phyloP scores from a whole-genome alignment of 2,329 filamentous ascomycete genomes.

The Cladosporium sp. region DNA sequence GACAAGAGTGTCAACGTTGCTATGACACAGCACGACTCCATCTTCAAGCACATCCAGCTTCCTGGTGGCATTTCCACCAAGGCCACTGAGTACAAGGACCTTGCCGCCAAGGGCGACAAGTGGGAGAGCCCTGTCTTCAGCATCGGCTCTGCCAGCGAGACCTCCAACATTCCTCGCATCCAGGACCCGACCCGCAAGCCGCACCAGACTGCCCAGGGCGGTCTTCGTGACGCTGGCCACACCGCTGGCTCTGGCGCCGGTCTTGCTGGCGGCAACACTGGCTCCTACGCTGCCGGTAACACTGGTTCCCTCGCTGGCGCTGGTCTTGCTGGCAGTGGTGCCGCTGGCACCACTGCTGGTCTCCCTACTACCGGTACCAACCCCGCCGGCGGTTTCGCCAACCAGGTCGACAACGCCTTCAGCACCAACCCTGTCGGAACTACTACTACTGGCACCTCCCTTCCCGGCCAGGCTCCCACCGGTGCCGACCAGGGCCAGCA shows the following conservation, averaged over 20 bases:
- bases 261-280: conserved; percentile 19
- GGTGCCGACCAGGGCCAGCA: conserved; percentile 27
- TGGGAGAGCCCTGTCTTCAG: conserved; percentile 96
- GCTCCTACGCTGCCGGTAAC: conserved; percentile 21
- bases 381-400: conserved; percentile 38
- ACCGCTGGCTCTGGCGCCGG: conserved; percentile 10
- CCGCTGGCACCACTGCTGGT: background rate
- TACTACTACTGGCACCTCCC: conserved; percentile 15
- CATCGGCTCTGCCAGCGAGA: conserved; percentile 75
- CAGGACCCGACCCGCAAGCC: conserved; percentile 59
- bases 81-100: conserved; percentile 88
- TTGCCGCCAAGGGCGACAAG: conserved; percentile 82
- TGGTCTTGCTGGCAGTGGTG: conserved; percentile 21
- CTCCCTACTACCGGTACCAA: conserved; percentile 25
- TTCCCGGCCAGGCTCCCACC: conserved; percentile 24
- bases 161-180: conserved; percentile 65
- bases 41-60: conserved; percentile 85
- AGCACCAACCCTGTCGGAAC: background rate
- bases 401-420: conserved; percentile 49
- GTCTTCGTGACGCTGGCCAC: conserved; percentile 20
- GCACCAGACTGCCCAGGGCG: conserved; percentile 45
- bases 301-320: conserved; percentile 16
- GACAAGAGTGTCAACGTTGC: conserved; percentile 79
- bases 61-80: conserved; percentile 89
- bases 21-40: conserved; percentile 83